These are phyloP conservation scores for Pythium guiyangense DNA, from an alignment of 352 stramenopile genomes.

Conservation along the genomic window DNA sequence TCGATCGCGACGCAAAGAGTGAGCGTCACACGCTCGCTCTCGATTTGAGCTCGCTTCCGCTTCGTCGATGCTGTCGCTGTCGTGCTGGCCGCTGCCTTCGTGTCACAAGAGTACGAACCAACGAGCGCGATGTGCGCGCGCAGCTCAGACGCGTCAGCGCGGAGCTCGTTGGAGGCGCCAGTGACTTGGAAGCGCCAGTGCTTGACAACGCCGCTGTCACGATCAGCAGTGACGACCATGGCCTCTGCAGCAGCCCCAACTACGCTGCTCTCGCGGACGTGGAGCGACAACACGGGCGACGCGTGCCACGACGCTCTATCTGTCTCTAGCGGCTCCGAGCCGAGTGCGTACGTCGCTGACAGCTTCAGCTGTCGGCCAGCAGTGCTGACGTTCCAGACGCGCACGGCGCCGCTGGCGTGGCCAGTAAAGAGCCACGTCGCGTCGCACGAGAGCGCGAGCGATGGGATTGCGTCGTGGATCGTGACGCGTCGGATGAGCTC, in stretches of 20 bases:
- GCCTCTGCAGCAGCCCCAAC: constrained; percentile 3
- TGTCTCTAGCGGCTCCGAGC: constrained; percentile 11
- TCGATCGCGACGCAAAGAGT: constrained; percentile 45
- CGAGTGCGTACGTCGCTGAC: neutral
- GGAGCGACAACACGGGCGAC: constrained; percentile 1
- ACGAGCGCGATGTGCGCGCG: constrained; percentile 25
- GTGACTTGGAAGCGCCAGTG: constrained; percentile 31
- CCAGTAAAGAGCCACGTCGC: constrained; percentile 56
- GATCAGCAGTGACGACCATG: constrained; percentile 29
- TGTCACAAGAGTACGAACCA: constrained; percentile 18
- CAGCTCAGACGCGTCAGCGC: neutral
- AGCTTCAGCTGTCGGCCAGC: neutral
- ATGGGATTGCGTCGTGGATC: constrained; percentile 27
- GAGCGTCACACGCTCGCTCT: constrained; percentile 14
- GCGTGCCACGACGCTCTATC: constrained; percentile 3
- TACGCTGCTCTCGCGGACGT: neutral
- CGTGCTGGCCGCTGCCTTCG: neutral
- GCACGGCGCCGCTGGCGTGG: constrained; percentile 30
- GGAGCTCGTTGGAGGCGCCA: neutral
- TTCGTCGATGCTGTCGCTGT: constrained; percentile 8
- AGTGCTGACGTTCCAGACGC: constrained; percentile 41
- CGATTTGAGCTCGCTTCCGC: constrained; percentile 10
- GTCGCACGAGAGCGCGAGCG: constrained; percentile 28
- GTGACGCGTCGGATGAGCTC: constrained; percentile 22
- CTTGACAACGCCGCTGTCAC: constrained; percentile 23